phyloP scores from a whole-genome alignment of 139 green algal genomes.

The Auxenochlorella protothecoides region DNA sequence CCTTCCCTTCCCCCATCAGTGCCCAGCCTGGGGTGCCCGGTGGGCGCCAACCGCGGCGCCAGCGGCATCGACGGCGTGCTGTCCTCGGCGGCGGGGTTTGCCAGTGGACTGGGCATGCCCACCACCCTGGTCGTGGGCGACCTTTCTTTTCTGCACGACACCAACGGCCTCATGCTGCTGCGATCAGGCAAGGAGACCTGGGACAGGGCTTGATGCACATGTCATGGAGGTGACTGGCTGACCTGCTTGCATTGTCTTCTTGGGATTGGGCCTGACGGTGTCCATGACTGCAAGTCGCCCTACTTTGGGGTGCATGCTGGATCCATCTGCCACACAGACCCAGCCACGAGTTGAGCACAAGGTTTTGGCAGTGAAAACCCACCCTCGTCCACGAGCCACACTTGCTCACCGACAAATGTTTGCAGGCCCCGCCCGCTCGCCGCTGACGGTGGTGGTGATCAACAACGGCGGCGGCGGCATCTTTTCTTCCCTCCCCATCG shows the following conservation, averaged over 20 bases:
- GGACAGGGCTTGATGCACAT: too few species aligned
- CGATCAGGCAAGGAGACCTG: constrained; percentile 6
- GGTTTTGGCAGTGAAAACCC: too few species aligned
- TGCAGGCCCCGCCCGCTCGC: constrained; percentile 43
- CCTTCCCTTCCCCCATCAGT: neutral
- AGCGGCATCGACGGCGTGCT: constrained; percentile 96
- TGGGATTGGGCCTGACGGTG: too few species aligned
- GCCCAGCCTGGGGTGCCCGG: constrained; percentile 18
- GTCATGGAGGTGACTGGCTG: too few species aligned
- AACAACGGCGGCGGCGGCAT: constrained; percentile 96
- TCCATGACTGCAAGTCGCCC: neutral
- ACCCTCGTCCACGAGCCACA: too few species aligned
- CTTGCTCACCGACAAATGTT: too few species aligned
- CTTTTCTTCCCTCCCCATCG: constrained; percentile 92
- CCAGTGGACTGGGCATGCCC: constrained; percentile 58
- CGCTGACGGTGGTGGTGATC: constrained; percentile 86
- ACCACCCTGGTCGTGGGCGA: constrained; percentile 89
- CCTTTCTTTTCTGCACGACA: constrained; percentile 96
- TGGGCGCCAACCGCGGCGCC: constrained; percentile 84
- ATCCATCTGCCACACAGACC: too few species aligned
- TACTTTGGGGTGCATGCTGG: neutral
- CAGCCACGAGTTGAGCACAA: too few species aligned
- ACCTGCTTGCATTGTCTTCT: too few species aligned
- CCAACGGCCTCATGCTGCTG: constrained; percentile 87
- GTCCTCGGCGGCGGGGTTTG: constrained; percentile 83